Evolutionary conservation across 179 eudicot genomes (phyloP), one percentile per base, ranked within the genome.

Genomic region (Heliamphora pulchella): DNA sequence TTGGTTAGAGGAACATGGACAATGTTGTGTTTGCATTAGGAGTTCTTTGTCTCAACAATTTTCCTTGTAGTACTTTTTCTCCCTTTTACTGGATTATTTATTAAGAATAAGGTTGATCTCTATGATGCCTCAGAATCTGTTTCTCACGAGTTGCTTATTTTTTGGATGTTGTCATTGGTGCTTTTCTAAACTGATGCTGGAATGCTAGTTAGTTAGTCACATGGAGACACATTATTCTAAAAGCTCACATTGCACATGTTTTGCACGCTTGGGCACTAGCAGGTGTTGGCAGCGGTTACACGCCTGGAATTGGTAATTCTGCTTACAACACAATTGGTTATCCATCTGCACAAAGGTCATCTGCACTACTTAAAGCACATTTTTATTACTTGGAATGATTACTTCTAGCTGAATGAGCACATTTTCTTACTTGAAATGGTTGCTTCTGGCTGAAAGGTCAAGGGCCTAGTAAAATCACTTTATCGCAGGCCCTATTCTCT

Each of bases 311-410:
- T 89, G 87, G 87, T 91, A 91, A 91, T 90, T 91, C 95, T 88
- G 90, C 97, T 88, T 80, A 91, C 97, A 86, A 88, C 98, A 95
- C 88, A 81, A 88, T 87, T 92, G 98, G 94, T 95, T 93, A 91
- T 86, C 89, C 98, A 82, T 80, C 98, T 89, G 82, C 98, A 93
- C 98, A 88, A 90, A 95, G 98, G 98, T 95, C 98, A 91, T 86
- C 78, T 93, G 97, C 98, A 93, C 98, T 91, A 82, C 91, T 88
- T 85, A 78, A 78, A 76, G 90, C 96, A 93, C 95, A 87, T 84
- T 84, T 87, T 84, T 86, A 71, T 82, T 90, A 78, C 70, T 81
- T 84, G 75, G 85, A 82, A 84, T 82, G 80, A 66, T 74, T 81
- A 78, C 70, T 84, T 79, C 74, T 78, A 79, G 78, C 84, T 86